These are phyloP conservation scores for Oryza australiensis DNA, from an alignment of 176 grass and related monocot genomes.

Conservation along the genomic window DNA sequence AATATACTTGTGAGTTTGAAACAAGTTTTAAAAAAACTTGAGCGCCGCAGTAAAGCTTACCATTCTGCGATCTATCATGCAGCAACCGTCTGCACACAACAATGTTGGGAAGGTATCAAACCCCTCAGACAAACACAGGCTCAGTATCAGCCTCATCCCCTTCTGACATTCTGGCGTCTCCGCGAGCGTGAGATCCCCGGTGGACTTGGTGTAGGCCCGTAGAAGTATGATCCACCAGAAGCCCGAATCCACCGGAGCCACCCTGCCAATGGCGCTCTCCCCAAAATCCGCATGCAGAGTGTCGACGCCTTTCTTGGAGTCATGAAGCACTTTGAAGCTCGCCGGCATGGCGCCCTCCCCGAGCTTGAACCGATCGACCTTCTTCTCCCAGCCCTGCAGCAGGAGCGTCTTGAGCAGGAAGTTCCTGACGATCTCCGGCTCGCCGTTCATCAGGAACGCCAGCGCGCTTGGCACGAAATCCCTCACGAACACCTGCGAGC, in stretches of 20 bases:
- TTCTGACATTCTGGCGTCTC: conserved; percentile 76
- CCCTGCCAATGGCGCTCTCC: conserved; percentile 68
- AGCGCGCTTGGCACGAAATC: conserved; percentile 81
- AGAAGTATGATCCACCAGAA: conserved; percentile 89
- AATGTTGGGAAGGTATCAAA: conserved; percentile 73
- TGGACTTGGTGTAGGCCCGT: conserved; percentile 70
- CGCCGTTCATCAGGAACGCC: conserved; percentile 77
- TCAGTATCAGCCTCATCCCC: conserved; percentile 74
- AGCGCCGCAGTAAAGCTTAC: conserved; percentile 33
- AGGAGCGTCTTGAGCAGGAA: conserved; percentile 72
- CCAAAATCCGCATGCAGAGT: conserved; percentile 73
- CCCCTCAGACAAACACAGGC: conserved; percentile 62
- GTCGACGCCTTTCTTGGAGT: conserved; percentile 54
- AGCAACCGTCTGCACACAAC: conserved; percentile 65
- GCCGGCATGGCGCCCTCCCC: conserved; percentile 78
- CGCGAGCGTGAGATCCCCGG: conserved; percentile 51
- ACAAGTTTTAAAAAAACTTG: conserved; percentile 3
- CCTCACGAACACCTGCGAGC: conserved; percentile 66
- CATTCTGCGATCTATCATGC: conserved; percentile 83
- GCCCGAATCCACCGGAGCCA: conserved; percentile 56
- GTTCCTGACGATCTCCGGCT: conserved; percentile 69
- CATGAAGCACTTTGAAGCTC: conserved; percentile 74
- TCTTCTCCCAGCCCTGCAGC: conserved; percentile 78
- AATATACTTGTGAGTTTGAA: neutral
- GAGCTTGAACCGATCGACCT: conserved; percentile 72